phyloP scores from a whole-genome alignment of 2,329 filamentous ascomycete species.

The Biscogniauxia sp. region DNA sequence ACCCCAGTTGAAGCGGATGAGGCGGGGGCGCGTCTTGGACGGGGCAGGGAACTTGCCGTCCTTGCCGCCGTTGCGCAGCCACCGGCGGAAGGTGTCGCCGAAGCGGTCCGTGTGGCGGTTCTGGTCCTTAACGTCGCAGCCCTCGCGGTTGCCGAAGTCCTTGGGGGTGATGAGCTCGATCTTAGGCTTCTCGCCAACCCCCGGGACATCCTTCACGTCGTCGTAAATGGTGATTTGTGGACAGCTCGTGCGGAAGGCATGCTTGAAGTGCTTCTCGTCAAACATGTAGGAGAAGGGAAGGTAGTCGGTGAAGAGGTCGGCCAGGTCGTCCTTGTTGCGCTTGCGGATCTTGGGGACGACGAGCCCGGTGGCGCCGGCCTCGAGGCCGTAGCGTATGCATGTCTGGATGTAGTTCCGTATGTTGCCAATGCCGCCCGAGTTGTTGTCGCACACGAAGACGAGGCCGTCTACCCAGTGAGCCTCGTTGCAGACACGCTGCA shows the following conservation, averaged over 20 bases:
- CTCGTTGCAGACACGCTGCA: constrained; percentile 43
- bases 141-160: constrained; percentile 37
- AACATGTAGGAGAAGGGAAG: constrained; percentile 47
- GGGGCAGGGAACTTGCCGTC: constrained; percentile 18
- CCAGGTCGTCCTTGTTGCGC: constrained; percentile 40
- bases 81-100: constrained; percentile 33
- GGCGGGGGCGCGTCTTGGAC: constrained; percentile 32
- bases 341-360: constrained; percentile 45
- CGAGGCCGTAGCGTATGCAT: constrained; percentile 48
- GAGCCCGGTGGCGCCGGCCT: constrained; percentile 45
- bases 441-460: constrained; percentile 49
- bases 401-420: constrained; percentile 51
- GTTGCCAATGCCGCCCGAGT: constrained; percentile 50
- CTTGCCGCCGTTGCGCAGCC: constrained; percentile 32
- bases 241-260: constrained; percentile 36
- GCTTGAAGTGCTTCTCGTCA: constrained; percentile 43
- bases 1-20: constrained; percentile 43
- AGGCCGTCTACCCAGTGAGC: constrained; percentile 40
- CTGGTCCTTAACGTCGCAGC: constrained; percentile 39
- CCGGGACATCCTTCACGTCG: constrained; percentile 37
- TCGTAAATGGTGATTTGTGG: constrained; percentile 44
- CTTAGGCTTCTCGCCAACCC: constrained; percentile 30
- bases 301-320: constrained; percentile 40
- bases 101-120: constrained; percentile 42
- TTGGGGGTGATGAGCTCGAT: constrained; percentile 42